Conservation (phyloP, 225 moss, liverwort and hornwort genomes). For the Bryum argenteum region DNA sequence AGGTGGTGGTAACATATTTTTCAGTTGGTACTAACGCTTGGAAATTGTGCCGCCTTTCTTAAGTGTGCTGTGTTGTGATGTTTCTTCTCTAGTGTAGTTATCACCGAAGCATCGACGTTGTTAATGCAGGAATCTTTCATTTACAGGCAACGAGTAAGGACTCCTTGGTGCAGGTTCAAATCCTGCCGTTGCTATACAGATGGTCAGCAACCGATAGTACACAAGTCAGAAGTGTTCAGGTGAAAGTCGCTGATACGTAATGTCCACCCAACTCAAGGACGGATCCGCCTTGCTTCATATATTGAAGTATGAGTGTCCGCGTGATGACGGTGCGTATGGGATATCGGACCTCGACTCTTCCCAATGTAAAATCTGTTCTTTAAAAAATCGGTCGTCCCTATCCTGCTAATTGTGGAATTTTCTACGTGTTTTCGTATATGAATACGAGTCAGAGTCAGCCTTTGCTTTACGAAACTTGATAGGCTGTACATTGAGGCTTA, state of each 20-base stretch:
- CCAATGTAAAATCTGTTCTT: no score
- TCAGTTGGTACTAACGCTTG: background rate
- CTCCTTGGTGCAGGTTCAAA: slow-evolving; percentile 21
- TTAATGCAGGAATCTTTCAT: background rate
- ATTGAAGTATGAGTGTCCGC: no score
- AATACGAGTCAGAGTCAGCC: no score
- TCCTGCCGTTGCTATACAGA: slow-evolving; percentile 26
- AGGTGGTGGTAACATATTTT: background rate
- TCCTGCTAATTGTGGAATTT: no score
- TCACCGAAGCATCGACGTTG: background rate
- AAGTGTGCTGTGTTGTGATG: background rate
- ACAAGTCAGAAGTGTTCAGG: background rate
- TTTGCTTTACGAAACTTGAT: no score
- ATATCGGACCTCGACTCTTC: no score
- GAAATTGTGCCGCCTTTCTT: background rate
- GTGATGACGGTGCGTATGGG: no score
- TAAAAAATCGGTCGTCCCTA: no score
- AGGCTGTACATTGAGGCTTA: background rate
- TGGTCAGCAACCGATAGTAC: background rate
- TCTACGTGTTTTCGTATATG: no score
- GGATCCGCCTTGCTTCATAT: no score
- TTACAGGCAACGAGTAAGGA: slow-evolving; percentile 22
- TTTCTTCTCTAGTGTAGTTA: background rate
- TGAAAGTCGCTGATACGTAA: background rate
- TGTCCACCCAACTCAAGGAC: background rate